Evolutionary conservation across 176 grass and related monocot genomes (phyloP).

Genomic region (Cenchrus americanus): DNA sequence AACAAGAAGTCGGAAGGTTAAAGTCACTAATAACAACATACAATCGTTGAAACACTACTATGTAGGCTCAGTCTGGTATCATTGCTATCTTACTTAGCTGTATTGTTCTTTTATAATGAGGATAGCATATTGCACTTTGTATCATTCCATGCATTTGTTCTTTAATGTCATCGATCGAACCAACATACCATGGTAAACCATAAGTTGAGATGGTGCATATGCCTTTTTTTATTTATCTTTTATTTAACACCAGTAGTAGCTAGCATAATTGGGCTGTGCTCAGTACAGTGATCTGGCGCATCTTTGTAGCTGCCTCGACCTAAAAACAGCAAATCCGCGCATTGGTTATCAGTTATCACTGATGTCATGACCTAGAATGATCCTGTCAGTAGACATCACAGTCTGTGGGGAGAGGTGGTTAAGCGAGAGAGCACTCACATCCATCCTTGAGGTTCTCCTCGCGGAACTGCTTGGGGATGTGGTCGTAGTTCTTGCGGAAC

Average conservation of each 20-base stretch:
- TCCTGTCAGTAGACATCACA: not conserved
- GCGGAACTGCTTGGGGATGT: conserved; percentile 83
- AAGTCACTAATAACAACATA: not conserved
- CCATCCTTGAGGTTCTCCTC: conserved; percentile 85
- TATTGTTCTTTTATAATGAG: too few relatives aligned
- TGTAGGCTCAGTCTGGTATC: not conserved
- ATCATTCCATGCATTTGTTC: not conserved
- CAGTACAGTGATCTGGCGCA: not conserved
- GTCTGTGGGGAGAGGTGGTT: not conserved
- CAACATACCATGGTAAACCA: not conserved
- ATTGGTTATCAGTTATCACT: not conserved
- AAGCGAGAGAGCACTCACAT: conserved; percentile 40
- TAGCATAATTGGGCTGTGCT: not conserved
- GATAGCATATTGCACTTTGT: too few relatives aligned
- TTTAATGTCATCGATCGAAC: not conserved
- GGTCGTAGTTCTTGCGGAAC: conserved; percentile 58
- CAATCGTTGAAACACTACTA: not conserved
- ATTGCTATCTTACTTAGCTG: not conserved
- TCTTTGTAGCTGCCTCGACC: not conserved
- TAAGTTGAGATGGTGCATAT: not conserved
- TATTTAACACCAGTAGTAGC: not conserved
- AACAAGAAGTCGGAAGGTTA: not conserved
- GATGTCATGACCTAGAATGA: conserved; percentile 7
- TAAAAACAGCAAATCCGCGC: not conserved
- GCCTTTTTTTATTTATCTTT: not conserved